These are phyloP conservation scores for Ganoderma resinaceum DNA, from an alignment of 1,284 basidiomycete genomes.

Conservation along the genomic window DNA sequence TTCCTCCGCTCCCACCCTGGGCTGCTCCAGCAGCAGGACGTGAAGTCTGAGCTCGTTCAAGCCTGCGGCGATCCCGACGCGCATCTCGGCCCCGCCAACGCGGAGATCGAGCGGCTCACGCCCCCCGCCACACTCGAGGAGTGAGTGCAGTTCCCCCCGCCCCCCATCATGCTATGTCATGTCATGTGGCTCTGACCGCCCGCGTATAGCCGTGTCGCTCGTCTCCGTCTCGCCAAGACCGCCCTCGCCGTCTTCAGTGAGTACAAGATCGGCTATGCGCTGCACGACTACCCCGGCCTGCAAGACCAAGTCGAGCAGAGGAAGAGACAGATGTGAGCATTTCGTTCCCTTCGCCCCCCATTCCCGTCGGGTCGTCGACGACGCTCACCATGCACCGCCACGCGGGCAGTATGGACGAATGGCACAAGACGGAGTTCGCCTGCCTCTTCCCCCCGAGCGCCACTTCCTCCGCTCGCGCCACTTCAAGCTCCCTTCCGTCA, in stretches of 20 bases:
- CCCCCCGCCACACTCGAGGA: constrained; percentile 21
- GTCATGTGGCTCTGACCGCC: not conserved
- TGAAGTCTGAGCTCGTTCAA: constrained; percentile 11
- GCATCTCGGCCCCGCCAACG: constrained; percentile 13
- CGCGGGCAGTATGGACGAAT: constrained; percentile 9
- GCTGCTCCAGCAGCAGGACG: constrained; percentile 1
- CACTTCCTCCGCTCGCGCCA: not conserved
- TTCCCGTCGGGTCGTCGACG: not conserved
- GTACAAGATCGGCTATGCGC: constrained; percentile 15
- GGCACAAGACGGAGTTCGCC: constrained; percentile 8
- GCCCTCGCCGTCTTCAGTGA: constrained; percentile 12
- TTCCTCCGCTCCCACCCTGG: constrained; percentile 12
- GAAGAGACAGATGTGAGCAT: constrained; percentile 7
- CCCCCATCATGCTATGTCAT: not conserved
- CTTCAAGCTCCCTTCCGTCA: not conserved
- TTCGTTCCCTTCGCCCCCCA: not conserved
- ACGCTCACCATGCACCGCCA: not conserved
- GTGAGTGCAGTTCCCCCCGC: not conserved
- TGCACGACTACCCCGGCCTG: constrained; percentile 14
- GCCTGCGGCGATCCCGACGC: constrained; percentile 1
- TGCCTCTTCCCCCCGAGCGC: not conserved
- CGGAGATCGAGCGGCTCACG: constrained; percentile 16
- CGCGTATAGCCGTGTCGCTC: constrained; percentile 9
- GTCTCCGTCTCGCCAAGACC: not conserved
- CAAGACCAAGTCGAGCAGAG: not conserved